Conservation (phyloP, 2,329 filamentous ascomycete genomes). For the Pseudogymnoascus sp. region DNA sequence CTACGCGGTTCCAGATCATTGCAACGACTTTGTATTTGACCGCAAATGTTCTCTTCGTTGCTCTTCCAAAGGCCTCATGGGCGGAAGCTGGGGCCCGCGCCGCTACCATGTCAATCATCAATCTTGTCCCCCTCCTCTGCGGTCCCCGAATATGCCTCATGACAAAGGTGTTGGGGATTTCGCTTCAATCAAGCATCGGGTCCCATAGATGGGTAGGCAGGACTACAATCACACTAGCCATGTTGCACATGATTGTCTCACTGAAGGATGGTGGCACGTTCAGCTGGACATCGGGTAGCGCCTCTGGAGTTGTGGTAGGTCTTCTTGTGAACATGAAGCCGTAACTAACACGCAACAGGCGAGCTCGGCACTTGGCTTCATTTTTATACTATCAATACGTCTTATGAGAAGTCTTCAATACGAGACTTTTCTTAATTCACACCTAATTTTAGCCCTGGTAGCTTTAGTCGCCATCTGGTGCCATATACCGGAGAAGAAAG, state of each 20-base stretch:
- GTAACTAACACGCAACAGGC: background rate
- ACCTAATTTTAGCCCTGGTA: conserved; percentile 11
- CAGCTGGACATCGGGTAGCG: background rate
- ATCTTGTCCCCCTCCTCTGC: conserved; percentile 16
- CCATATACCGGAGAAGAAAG: conserved; percentile 12
- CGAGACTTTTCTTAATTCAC: conserved; percentile 14
- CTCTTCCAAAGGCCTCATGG: conserved; percentile 5
- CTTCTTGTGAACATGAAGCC: background rate
- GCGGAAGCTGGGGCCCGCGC: conserved; percentile 12
- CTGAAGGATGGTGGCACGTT: background rate
- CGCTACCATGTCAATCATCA: conserved; percentile 14
- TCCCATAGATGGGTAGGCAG: conserved; percentile 11
- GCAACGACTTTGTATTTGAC: conserved; percentile 5
- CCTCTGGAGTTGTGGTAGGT: conserved; percentile 11
- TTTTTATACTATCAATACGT: conserved; percentile 13
- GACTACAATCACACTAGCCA: background rate
- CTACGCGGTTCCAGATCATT: conserved; percentile 10
- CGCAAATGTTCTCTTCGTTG: conserved; percentile 9
- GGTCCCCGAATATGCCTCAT: conserved; percentile 9
- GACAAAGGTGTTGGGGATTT: conserved; percentile 12
- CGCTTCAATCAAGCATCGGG: conserved; percentile 9
- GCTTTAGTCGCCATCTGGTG: conserved; percentile 10
- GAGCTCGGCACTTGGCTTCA: conserved; percentile 11
- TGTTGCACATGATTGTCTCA: conserved; percentile 9
- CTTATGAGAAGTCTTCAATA: conserved; percentile 11